These are phyloP conservation scores for Clonostachys rhizophaga DNA, from an alignment of 2,329 filamentous ascomycete species.

Conservation along the genomic window DNA sequence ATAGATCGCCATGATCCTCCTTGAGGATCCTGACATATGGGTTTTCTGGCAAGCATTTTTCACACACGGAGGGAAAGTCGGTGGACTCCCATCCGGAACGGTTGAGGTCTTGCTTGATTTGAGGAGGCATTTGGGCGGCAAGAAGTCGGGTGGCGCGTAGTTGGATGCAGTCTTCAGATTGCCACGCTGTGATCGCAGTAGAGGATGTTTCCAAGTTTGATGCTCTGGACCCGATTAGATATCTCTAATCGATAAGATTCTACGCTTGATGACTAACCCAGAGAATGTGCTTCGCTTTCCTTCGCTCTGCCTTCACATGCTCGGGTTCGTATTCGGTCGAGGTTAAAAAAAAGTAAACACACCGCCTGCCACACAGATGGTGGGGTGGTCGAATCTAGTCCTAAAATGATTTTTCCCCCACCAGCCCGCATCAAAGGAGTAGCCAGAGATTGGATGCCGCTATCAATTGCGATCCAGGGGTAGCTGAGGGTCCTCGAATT, in stretches of 20 bases:
- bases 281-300: no score
- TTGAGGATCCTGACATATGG: slow-evolving; percentile 99
- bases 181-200: no score
- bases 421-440: background rate
- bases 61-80: slow-evolving; percentile 83
- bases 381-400: no score
- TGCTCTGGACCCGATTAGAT: no score
- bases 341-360: no score
- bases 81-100: slow-evolving; percentile 94
- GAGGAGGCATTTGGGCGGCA: slow-evolving; percentile 62
- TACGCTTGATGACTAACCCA: no score
- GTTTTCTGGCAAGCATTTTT: slow-evolving; percentile 92
- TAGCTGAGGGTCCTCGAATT: background rate
- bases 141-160: background rate
- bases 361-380: no score
- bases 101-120: slow-evolving; percentile 95
- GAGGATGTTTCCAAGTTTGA: no score
- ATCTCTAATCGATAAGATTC: no score
- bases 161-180: background rate
- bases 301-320: no score
- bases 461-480: background rate
- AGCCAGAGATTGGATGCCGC: background rate
- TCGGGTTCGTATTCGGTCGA: no score
- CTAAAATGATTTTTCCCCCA: no score
- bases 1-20: slow-evolving; percentile 87